These are phyloP conservation scores for Zygotorulaspora mrakii DNA, from an alignment of 1,139 yeast species.

Conservation along the genomic window DNA sequence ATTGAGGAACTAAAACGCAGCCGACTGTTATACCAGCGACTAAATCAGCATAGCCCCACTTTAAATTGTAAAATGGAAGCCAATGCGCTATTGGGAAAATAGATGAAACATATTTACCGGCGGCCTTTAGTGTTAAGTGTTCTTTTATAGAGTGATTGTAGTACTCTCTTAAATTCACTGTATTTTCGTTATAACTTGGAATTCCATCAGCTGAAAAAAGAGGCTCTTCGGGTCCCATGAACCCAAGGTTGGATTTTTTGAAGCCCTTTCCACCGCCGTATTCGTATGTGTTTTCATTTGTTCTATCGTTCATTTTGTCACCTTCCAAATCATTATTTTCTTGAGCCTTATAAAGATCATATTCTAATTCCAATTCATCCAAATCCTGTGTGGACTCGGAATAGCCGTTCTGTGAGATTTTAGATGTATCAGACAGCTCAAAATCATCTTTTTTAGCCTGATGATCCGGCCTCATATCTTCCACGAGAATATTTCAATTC, in stretches of 20 bases:
- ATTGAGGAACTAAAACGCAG: constrained; percentile 87
- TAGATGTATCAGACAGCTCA: background rate
- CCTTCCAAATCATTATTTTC: constrained; percentile 14
- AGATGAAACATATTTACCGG: constrained; percentile 49
- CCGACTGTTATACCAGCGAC: constrained; percentile 94
- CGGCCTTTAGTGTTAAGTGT: constrained; percentile 17
- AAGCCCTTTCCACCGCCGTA: constrained; percentile 6
- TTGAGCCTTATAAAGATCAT: constrained; percentile 27
- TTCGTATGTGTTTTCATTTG: background rate
- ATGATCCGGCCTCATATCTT: background rate
- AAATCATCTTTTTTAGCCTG: background rate
- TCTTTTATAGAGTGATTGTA: constrained; percentile 24
- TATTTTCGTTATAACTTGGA: constrained; percentile 26
- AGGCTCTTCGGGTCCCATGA: constrained; percentile 11
- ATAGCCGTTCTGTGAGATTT: background rate
- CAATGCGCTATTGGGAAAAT: constrained; percentile 76
- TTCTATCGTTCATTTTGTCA: constrained; percentile 1
- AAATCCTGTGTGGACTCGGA: constrained; percentile 8
- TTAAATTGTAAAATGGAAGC: constrained; percentile 77
- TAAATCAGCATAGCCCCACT: constrained; percentile 78
- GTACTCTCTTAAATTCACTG: constrained; percentile 25
- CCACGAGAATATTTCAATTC: too few species aligned
- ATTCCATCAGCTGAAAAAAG: constrained; percentile 9
- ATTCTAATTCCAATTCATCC: constrained; percentile 32
- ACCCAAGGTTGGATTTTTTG: constrained; percentile 10